A percentile compares a stretch with the other conserved stretches of the same genome.
Evolutionary conservation across 1,284 basidiomycete genomes (phyloP).

Genomic region (Ganoderma leucocontextum): DNA sequence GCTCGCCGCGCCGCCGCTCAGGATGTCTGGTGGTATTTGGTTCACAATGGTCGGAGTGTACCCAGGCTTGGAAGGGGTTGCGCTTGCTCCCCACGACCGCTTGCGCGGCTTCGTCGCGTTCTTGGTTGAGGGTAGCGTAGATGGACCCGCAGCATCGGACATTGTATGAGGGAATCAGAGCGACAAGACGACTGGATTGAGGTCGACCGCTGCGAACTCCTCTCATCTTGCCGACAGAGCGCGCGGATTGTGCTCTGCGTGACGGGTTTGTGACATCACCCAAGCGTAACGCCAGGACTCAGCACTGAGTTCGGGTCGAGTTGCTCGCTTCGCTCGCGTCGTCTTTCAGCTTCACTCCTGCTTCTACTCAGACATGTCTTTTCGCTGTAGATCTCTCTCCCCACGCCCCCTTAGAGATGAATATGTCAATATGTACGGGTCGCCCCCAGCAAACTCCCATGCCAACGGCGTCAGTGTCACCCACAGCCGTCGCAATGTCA

Average conservation of each 20-base stretch:
- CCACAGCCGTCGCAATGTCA: slow-evolving; percentile 89
- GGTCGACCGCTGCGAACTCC: background rate
- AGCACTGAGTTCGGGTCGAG: background rate
- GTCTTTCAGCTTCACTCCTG: background rate
- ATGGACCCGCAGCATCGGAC: slow-evolving; percentile 15
- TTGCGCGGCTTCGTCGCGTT: slow-evolving; percentile 68
- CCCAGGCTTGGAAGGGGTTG: slow-evolving; percentile 63
- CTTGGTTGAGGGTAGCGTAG: slow-evolving; percentile 13
- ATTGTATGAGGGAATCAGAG: slow-evolving; percentile 9
- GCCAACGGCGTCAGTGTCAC: slow-evolving; percentile 82
- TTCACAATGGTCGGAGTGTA: slow-evolving; percentile 57
- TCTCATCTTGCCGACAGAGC: background rate
- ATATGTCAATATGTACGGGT: slow-evolving; percentile 66
- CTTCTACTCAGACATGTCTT: slow-evolving; percentile 53
- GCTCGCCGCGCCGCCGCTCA: too few species aligned
- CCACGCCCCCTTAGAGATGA: slow-evolving; percentile 62
- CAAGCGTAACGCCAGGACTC: background rate
- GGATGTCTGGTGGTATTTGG: slow-evolving; percentile 77
- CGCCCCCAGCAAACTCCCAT: slow-evolving; percentile 41
- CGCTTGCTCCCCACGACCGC: slow-evolving; percentile 75
- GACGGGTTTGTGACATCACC: background rate
- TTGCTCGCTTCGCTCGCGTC: background rate
- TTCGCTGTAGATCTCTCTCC: slow-evolving; percentile 71
- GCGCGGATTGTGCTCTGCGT: background rate
- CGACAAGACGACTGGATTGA: background rate